Evolutionary conservation across 495 filamentous ascomycete genomes (phyloP), one percentile per base, ranked within the genome.

Genomic region (Usnea hakonensis): DNA sequence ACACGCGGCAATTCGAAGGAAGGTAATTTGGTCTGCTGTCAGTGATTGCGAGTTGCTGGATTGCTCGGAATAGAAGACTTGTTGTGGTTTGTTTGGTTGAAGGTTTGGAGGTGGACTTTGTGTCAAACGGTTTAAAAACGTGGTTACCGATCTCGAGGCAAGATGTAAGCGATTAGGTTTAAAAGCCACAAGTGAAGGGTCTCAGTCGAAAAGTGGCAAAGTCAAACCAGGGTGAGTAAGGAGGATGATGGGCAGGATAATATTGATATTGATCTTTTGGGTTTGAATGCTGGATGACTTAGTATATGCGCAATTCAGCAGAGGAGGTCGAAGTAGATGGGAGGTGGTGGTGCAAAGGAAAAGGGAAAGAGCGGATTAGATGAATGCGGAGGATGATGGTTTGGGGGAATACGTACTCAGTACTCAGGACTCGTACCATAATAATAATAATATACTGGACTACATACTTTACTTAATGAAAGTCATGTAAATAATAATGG

Each of bases 91-190:
- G 52, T 33, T 35, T 23, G 23, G 46, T 32, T 17, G 52, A 55
- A 14, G 44, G 33, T 30, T 43, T 8, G 10, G 43, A 9, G 32
- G 6, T 17, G 35, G 26, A 8, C n/a, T n/a, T 40, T 37, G 60
- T 30, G 44, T 41, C 32, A 50, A 48, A 57, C 28, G 37, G 40
- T 32, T 46, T 13, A n/a, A 50, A 57, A 53, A 55, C 55, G 53
- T 55, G 60, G 40, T 57, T 40, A 32, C 40, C 60, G 60, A 62
- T 57, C 60, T 62, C 54, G 53, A 62, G 17, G 53, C 40, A 30
- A 62, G 53, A 57, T 57, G 53, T 62, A 38, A 62, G 4, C n/a
- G 60, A 62, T 62, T 56, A 53, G 50, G 60, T 62, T 62, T 57
- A 19, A 38, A 28, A 40, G 60, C 60, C 60, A 62, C 53, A 32